Conservation (phyloP, 2,329 filamentous ascomycete species). For the Fusarium mundagurra region DNA sequence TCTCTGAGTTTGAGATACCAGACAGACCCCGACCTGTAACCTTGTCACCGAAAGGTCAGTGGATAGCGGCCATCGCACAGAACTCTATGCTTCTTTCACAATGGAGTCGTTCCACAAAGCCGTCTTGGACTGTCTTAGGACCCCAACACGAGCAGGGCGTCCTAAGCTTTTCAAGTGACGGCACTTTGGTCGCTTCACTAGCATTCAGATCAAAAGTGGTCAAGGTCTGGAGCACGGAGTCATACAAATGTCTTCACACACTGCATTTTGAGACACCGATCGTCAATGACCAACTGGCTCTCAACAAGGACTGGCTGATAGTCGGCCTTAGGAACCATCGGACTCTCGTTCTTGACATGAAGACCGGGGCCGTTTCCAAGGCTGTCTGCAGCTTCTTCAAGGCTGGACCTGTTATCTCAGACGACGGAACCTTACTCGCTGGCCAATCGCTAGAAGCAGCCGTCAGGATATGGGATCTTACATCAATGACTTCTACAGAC, state of each 20-base stretch:
- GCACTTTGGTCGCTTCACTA: not conserved
- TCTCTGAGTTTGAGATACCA: not conserved
- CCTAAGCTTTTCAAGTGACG: not conserved
- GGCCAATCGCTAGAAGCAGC: not conserved
- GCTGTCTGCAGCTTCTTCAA: not conserved
- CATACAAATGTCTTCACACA: not conserved
- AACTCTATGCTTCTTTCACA: not conserved
- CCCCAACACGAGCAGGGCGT: fast-evolving
- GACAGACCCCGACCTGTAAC: fast-evolving
- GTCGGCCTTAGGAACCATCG: too few relatives aligned
- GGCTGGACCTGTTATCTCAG: not conserved
- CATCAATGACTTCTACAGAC: not conserved
- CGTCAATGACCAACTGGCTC: not conserved
- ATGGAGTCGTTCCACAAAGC: not conserved
- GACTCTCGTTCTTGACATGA: not conserved
- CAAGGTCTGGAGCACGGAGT: not conserved
- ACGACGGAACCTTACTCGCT: not conserved
- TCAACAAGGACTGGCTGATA: not conserved
- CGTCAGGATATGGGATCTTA: not conserved
- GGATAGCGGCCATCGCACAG: not conserved
- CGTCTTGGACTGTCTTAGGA: not conserved
- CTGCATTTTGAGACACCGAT: not conserved
- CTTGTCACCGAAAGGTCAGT: not conserved
- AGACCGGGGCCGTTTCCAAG: not conserved
- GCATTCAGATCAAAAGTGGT: too few relatives aligned